Evolutionary conservation across 257 asterid genomes (phyloP).

Genomic region (Solanum habrochaites): DNA sequence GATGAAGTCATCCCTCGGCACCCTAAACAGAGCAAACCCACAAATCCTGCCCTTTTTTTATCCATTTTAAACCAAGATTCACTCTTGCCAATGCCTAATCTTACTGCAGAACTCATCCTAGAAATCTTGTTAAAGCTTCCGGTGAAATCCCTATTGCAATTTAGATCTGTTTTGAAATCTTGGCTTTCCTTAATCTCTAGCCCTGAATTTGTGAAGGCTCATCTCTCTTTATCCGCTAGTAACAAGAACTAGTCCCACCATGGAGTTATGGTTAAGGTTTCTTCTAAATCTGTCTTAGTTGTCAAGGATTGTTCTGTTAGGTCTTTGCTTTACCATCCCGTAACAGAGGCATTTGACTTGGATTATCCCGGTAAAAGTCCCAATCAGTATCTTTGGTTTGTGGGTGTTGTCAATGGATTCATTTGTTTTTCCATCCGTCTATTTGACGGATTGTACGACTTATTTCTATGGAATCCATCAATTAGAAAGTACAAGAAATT

Average conservation of each 20-base stretch:
- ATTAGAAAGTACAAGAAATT: not conserved
- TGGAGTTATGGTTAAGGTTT: not conserved
- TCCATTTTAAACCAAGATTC: not conserved
- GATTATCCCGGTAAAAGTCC: not conserved
- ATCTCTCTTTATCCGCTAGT: not conserved
- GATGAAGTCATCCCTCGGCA: not conserved
- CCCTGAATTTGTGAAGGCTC: not conserved
- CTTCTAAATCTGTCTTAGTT: not conserved
- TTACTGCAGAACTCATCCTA: not conserved
- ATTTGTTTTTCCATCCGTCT: not conserved
- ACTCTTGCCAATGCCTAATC: not conserved
- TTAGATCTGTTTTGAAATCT: not conserved
- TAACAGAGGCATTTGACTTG: not conserved
- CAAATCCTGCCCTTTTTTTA: not conserved
- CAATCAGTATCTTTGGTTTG: not conserved
- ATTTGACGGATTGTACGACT: not conserved
- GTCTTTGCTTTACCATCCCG: not conserved
- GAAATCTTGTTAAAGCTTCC: not conserved
- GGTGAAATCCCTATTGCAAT: not conserved
- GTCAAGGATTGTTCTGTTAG: not conserved
- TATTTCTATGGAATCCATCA: not conserved
- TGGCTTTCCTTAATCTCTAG: not conserved
- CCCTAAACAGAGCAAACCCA: not conserved
- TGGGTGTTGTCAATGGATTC: not conserved
- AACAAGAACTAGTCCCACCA: not conserved